Base-by-base conservation (phyloP, 2,329 filamentous ascomycete species). In the Zopfia rhizophila region DNA sequence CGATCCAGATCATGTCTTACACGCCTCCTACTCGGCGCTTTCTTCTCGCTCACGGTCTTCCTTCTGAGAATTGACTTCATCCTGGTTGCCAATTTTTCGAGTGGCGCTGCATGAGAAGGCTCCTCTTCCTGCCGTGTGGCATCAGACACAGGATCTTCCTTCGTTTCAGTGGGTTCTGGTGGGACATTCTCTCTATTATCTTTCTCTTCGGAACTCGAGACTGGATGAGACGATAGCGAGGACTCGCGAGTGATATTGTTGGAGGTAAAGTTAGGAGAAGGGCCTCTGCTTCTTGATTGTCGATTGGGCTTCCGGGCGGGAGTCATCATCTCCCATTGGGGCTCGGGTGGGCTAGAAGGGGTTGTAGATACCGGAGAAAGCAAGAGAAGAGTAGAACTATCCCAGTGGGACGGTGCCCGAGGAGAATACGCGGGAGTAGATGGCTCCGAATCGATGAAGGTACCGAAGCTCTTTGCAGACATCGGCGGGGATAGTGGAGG, bases 381-480 rank as follows among this genome's bases (percentile, higher is more conserved):
- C 14, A 69, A 42, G 2, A 64, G 52, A 4, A 68, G 38, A 2
- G 61, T 61, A 3, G 65, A 68, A 22, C 48, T 45, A 14, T 65
- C 57, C 64, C 63, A 69, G 13, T 32, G 17, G 12, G 56, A 55
- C 25, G 52, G 50, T 42, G 56, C 51, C 7, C 66, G 55, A 25
- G 68, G 68, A 22, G 66, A 70, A 35, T 61, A 68, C 7, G 66
- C 65, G 31, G 68, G 68, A n/a, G 68, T 69, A 6, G 66, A 69
- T n/a, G 68, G 66, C 18, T 63, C 66, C 2, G 67, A 70, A 39
- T 70, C 68, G 48, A 69, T 70, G 36, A 70, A 63, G 1, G 68
- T 72, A 27, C 63, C 61, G 28, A 71, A 68, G 5, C 64, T 68
- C 39, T 55, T 64, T 5, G 65, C 67, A 10, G 67, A 69, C 61